These are phyloP conservation scores for Domatiomyces globalis DNA, from an alignment of 2,329 filamentous ascomycete species.

Conservation along the genomic window DNA sequence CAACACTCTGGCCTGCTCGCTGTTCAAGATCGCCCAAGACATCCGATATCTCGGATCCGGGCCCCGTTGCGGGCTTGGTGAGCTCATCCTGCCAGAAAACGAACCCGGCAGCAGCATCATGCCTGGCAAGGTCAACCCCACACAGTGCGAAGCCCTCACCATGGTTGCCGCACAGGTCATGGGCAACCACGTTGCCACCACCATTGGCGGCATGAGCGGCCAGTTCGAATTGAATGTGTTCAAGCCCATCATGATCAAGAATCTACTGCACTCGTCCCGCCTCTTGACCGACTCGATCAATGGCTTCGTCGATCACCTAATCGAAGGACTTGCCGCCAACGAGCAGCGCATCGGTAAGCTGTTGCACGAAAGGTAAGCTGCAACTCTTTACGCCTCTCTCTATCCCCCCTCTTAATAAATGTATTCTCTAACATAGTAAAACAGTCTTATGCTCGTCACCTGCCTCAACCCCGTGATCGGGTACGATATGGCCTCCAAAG, in stretches of 20 bases:
- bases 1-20: conserved; percentile 79
- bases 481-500: conserved; percentile 93
- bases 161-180: conserved; percentile 98
- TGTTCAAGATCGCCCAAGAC: conserved; percentile 97
- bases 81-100: conserved; percentile 89
- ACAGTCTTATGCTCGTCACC: conserved; percentile 89
- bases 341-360: conserved; percentile 81
- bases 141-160: conserved; percentile 91
- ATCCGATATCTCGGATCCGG: conserved; percentile 94
- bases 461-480: conserved; percentile 96
- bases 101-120: conserved; percentile 97
- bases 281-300: conserved; percentile 84
- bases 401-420: not conserved
- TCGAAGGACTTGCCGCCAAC: conserved; percentile 77
- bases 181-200: conserved; percentile 88
- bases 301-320: conserved; percentile 88
- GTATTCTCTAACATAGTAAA: conserved; percentile 15
- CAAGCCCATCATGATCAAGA: conserved; percentile 92
- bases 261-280: conserved; percentile 81
- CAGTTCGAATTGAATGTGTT: conserved; percentile 99
- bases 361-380: conserved; percentile 76
- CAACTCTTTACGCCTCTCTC: not conserved
- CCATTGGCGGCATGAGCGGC: conserved; percentile 89
- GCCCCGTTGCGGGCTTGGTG: conserved; percentile 86
- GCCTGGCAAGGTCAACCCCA: conserved; percentile 99